Evolutionary conservation across 345 rosid species (phyloP).

Genomic region (Salix dunnii): DNA sequence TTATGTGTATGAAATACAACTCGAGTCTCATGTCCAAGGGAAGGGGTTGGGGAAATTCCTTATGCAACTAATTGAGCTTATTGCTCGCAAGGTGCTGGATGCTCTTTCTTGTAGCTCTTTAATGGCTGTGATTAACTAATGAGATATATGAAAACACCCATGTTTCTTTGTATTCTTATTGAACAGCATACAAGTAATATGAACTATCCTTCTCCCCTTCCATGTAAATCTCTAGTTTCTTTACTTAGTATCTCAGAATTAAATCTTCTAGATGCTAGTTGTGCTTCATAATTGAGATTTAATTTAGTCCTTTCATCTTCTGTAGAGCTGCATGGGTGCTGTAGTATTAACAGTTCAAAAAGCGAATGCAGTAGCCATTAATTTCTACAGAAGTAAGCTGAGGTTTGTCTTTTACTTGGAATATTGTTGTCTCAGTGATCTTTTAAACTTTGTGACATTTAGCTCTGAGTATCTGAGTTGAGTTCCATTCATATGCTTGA

Average conservation of each 20-base stretch:
- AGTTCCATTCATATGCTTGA: background rate
- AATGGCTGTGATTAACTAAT: background rate
- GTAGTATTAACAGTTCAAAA: constrained; percentile 80
- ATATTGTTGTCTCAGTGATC: background rate
- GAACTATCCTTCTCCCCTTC: background rate
- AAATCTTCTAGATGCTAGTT: background rate
- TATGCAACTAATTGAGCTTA: constrained; percentile 78
- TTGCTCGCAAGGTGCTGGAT: constrained; percentile 65
- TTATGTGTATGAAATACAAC: constrained; percentile 83
- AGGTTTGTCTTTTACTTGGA: constrained; percentile 43
- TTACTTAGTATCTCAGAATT: background rate
- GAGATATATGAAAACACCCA: background rate
- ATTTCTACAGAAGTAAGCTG: constrained; percentile 72
- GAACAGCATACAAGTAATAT: background rate
- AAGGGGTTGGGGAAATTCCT: constrained; percentile 77
- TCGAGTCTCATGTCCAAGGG: constrained; percentile 62
- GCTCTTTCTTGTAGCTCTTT: background rate
- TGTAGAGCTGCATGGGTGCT: constrained; percentile 68
- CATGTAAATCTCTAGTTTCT: background rate
- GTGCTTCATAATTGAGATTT: background rate
- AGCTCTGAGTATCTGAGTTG: background rate
- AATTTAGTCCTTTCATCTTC: constrained; percentile 14
- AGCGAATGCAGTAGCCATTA: constrained; percentile 66
- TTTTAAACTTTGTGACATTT: background rate
- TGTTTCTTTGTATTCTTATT: background rate